Evolutionary conservation across 1,284 basidiomycete species (phyloP).

Genomic region (Leccinum griseonigrum): DNA sequence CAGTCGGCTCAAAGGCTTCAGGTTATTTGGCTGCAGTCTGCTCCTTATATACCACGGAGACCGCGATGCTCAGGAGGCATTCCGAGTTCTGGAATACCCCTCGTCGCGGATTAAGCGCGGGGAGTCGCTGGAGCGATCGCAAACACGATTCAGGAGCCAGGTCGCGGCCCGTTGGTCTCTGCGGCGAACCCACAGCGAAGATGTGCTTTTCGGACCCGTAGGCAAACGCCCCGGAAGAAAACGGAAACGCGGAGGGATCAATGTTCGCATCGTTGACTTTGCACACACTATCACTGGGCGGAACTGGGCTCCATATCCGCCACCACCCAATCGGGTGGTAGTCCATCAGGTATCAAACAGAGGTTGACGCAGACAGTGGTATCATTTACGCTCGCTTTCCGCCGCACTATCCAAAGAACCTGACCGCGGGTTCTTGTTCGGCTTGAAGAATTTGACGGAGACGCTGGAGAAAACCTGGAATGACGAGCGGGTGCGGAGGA

Average conservation of each 20-base stretch:
- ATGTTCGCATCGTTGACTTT: constrained; percentile 97
- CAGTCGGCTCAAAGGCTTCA: constrained; percentile 84
- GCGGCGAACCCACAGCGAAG: constrained; percentile 74
- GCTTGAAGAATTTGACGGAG: constrained; percentile 78
- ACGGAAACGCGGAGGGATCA: constrained; percentile 85
- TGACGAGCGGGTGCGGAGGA: constrained; percentile 69
- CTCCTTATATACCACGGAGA: constrained; percentile 99
- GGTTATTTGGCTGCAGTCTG: constrained; percentile 94
- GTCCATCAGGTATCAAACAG: constrained; percentile 65
- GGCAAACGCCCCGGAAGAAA: constrained; percentile 57
- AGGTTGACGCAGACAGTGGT: constrained; percentile 76
- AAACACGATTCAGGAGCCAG: constrained; percentile 37
- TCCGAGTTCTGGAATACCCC: constrained; percentile 62
- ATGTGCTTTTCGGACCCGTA: constrained; percentile 63
- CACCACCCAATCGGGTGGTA: constrained; percentile 36
- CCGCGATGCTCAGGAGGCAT: constrained; percentile 77
- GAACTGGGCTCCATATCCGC: constrained; percentile 78
- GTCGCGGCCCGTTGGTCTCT: constrained; percentile 44
- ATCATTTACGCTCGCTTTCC: constrained; percentile 87
- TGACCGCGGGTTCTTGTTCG: constrained; percentile 93
- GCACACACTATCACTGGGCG: constrained; percentile 96
- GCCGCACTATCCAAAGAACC: constrained; percentile 85
- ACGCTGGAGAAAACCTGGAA: constrained; percentile 83
- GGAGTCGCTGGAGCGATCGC: constrained; percentile 67
- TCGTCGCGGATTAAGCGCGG: constrained; percentile 72